Percentiles rank a stretch among this genome's conserved stretches.
These are phyloP conservation scores for Isoetes taiwanensis DNA, from an alignment of 75 land plant genomes.

Conservation along the genomic window DNA sequence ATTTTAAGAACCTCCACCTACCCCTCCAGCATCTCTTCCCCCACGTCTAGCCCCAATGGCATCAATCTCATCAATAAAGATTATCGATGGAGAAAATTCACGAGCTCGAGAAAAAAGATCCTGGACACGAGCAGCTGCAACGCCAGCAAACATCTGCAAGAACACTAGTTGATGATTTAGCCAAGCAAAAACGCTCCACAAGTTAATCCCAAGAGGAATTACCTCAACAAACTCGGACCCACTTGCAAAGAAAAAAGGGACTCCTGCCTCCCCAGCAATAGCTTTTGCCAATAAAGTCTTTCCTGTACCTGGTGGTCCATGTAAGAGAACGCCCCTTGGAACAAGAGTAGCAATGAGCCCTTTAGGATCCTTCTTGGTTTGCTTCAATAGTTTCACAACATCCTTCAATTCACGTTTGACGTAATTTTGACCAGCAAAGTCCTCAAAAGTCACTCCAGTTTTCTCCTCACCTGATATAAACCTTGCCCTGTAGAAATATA, in stretches of 20 bases:
- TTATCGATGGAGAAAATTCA: conserved; percentile 79
- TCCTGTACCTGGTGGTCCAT: conserved; percentile 99
- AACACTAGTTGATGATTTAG: background rate
- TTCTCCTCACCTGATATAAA: conserved; percentile 90
- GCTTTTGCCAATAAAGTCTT: conserved; percentile 93
- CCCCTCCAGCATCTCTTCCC: conserved; percentile 95
- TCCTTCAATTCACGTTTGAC: conserved; percentile 90
- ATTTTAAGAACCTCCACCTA: conserved; percentile 19
- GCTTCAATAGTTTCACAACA: conserved; percentile 78
- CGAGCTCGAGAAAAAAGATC: conserved; percentile 86
- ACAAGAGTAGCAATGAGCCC: conserved; percentile 72
- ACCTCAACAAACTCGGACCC: conserved; percentile 99
- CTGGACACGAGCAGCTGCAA: conserved; percentile 90
- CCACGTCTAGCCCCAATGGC: conserved; percentile 99
- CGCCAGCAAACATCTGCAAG: conserved; percentile 90
- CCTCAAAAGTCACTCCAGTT: conserved; percentile 98
- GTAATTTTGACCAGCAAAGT: conserved; percentile 98
- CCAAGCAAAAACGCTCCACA: too few relatives aligned
- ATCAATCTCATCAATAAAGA: conserved; percentile 98
- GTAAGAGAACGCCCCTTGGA: conserved; percentile 90
- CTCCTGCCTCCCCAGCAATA: conserved; percentile 98
- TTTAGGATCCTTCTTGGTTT: conserved; percentile 55
- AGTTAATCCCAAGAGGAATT: too few relatives aligned
- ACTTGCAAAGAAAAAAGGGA: conserved; percentile 90
- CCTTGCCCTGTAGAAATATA: conserved; percentile 84